Base-by-base conservation (phyloP, 768 basidiomycete species). In the Termitomyces sp. region DNA sequence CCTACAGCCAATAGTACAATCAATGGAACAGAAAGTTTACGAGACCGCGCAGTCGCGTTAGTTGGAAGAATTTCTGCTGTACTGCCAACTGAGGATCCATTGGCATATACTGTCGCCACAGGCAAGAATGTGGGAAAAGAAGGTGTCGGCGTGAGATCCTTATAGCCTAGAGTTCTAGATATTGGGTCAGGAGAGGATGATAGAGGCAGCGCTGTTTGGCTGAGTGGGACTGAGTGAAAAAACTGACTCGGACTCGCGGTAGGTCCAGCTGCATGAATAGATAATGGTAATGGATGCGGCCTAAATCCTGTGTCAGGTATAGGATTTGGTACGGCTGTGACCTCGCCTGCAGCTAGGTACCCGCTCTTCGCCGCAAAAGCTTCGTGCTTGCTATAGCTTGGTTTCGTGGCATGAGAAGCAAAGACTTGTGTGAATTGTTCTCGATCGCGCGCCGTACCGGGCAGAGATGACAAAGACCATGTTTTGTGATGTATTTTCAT, bases 1-100 rank as follows among this genome's bases (percentile, higher is more conserved):
- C 85, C 79, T 46, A 86, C 72, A 48, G 77, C 78, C 28, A 88
- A 71, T 9, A 84, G 69, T 26, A 81, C 74, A 58, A 87, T 79
- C 24, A 80, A 67, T 5, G 79, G 71, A 0, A 77, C 72, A 55
- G 82, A 75, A 46, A 86, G 61, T 59, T 75, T 77, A 44, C 75
- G 75, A 36, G 67, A 46, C 36, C 68, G 61, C 14, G 56, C 38
- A 4, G 56, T 51, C 49, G 53, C 50, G 28, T 58, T 36, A 22
- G 35, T 36, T 22, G 56, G 28, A 46, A 43, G 38, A 5, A 52
- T 13, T 26, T 53, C 54, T 7, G 58, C 12, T 45, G 40, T 52
- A 8, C 52, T 53, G n/a, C 49, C 52, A 10, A 28, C 53, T 43
- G 56, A 43, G 33, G 59, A 47, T 33, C 45, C 59, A 42, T 53